Base-by-base conservation (phyloP, 1,139 yeast genomes). In the Hyphopichia pseudoburtonii region DNA sequence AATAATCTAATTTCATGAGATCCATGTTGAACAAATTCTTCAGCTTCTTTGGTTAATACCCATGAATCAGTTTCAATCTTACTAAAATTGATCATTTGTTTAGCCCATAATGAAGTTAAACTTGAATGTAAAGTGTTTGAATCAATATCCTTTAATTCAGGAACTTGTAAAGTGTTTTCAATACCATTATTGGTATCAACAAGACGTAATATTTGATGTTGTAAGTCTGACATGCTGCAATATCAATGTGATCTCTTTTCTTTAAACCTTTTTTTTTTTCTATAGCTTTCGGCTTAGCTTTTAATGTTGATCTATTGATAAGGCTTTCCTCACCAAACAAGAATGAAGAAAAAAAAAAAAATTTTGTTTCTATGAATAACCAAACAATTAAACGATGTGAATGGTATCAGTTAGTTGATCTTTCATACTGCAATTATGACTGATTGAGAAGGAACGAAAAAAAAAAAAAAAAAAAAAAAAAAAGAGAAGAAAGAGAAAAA, bases 1-100 rank as follows among this genome's bases (percentile, higher is more conserved):
- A 87, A 77, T 37, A 94, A 76, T 50, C 95, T 80, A 53, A 78
- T 79, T 66, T 92, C 99, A 54, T 94, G 97, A 17, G 97, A 86
- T 5, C 98, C 98, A 38, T 84, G 66, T 15, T 66, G 60, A 19
- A 86, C 75, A 47, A 90, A 86, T 36, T 86, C 89, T 49, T 80
- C 67, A 32, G 95, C 98, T 66, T 92, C 99, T 15, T 66, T 65
- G 15, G 95, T 85, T 47, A 90, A 76, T 19, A 72, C 66, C 84
- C 92, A 90, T 46, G 71, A 64, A 48, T 90, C 95, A 41, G 75
- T 70, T 60, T 90, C 97, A 40, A 81, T 73, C 47, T 87, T 79
- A 51, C 78, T 71, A 70, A 81, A 90, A 34, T 70, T 68, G 50
- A 92, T 76, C 88, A 90, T 90, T 43, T 79, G 76, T 61, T 85